Evolutionary conservation across 495 filamentous ascomycete species (phyloP), one percentile per base, ranked within the genome.

Genomic region (Bombardia bombarda): DNA sequence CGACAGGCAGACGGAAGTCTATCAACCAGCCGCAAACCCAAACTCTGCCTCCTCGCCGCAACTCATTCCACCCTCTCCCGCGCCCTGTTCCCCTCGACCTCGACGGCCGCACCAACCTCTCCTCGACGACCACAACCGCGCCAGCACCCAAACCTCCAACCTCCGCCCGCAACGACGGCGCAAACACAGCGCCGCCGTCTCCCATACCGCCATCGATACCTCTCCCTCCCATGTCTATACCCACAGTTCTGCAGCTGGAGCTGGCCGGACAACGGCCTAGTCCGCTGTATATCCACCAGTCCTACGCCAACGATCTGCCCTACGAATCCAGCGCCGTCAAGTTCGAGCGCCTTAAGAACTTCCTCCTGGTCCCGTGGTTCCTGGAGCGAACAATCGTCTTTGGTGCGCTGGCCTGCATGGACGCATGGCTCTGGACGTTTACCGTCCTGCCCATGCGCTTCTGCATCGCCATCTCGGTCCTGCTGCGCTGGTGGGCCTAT

Each of bases 261-360:
- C 70, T 96, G 19, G 82, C 89, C 1, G 85, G 84, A 2, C 77
- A 85, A 32, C 72, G 79, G 21, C 89, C 89, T 3, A 92, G 87
- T 34, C 87, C 88, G 2, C 63, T 94, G 40, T 96, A 94, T 53
- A 93, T 96, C 35, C 80, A 93, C 56, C 80, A 83, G 44, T 79
- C 86, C 2, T 73, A 80, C 19, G 75, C 69, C 36, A 52, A 47
- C 34, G 88, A 96, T 43, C 78, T 87, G 36, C 87, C 87, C 0
- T 96, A 95, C 62, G 92, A 99, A 64, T 95, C 92, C 16, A 88
- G 87, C n/a, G 82, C 82, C n/a, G 74, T 95, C 52, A 96, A 95
- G 55, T 82, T 97, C 41, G 89, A 97, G 56, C 79, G 92, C 35
- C 71, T 99, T n/a, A 69, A 83, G 44, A 95, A 97, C 57, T 90